These are phyloP conservation scores for Pyrus betulifolia DNA, from an alignment of 306 rosid species.

Conservation along the genomic window DNA sequence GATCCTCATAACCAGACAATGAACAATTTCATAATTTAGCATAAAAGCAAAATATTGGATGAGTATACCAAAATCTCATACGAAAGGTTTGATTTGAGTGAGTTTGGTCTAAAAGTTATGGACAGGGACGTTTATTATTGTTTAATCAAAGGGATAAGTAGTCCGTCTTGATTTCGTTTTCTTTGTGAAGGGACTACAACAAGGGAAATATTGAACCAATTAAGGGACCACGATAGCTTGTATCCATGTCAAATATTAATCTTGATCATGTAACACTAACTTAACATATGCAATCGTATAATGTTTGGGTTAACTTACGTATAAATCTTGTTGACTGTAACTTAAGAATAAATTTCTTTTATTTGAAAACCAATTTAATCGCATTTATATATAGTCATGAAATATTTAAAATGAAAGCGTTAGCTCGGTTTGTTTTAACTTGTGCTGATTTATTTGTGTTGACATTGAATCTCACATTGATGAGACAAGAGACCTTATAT, in stretches of 20 bases:
- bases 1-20: slow-evolving; percentile 1
- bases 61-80: neutral
- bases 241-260: neutral
- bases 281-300: neutral
- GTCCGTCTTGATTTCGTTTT: neutral
- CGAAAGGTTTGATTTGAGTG: neutral
- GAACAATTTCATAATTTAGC: slow-evolving; percentile 1
- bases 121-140: neutral
- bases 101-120: neutral
- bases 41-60: neutral
- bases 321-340: too few relatives aligned
- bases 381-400: too few relatives aligned
- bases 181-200: neutral
- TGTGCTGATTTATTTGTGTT: too few relatives aligned
- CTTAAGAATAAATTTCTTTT: too few relatives aligned
- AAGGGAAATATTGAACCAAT: neutral
- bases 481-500: too few relatives aligned
- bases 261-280: neutral
- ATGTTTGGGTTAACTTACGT: neutral
- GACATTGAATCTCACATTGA: too few relatives aligned
- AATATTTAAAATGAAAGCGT: too few relatives aligned
- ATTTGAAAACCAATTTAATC: neutral
- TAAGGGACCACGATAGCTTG: neutral
- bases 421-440: too few relatives aligned
- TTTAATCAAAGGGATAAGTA: neutral